These are phyloP conservation scores for Dioscorea zingiberensis DNA, from an alignment of 106 monocot genomes.

Conservation along the genomic window DNA sequence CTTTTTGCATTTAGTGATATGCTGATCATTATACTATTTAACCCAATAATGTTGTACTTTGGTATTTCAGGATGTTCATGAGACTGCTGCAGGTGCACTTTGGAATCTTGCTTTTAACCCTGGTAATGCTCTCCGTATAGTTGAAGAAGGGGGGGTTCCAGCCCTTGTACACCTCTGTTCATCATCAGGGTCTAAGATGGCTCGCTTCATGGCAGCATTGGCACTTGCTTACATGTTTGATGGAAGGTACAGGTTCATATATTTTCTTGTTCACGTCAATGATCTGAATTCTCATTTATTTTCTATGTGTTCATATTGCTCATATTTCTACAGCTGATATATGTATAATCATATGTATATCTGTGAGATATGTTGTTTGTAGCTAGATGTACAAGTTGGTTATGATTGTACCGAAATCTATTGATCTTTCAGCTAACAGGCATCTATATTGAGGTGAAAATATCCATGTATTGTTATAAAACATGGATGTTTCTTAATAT, in stretches of 20 bases:
- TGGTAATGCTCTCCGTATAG: constrained; percentile 89
- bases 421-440: no score
- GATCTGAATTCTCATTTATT: no score
- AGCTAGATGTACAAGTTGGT: no score
- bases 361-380: no score
- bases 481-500: no score
- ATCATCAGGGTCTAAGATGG: constrained; percentile 92
- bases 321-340: no score
- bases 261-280: no score
- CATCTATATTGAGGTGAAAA: no score
- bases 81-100: constrained; percentile 96
- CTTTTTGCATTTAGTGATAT: not conserved
- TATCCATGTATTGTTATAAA: no score
- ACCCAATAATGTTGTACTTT: not conserved
- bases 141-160: constrained; percentile 92
- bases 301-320: no score
- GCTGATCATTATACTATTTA: not conserved
- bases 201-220: constrained; percentile 96
- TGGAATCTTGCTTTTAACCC: constrained; percentile 99
- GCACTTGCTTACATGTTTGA: constrained; percentile 99
- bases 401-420: no score
- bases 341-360: no score
- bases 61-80: constrained; percentile 79
- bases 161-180: constrained; percentile 90
- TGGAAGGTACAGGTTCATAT: constrained; percentile 53